phyloP scores from a whole-genome alignment of 129 eudicot genomes.

The Scalesia atractyloides region DNA sequence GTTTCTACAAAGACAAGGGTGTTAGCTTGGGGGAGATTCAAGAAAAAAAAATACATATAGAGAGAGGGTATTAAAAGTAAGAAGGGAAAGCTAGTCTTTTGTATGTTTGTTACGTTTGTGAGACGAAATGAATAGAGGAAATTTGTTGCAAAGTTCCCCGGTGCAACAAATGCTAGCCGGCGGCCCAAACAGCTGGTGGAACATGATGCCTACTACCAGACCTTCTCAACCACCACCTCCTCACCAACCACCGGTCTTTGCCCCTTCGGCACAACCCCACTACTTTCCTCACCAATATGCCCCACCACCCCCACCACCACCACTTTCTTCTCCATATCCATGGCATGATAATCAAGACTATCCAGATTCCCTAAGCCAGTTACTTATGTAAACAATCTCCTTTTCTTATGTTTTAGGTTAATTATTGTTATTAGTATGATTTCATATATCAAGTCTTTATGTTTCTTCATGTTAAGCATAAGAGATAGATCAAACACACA shows the following conservation, averaged over 20 bases:
- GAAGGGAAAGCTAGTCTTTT: slow-evolving; percentile 27
- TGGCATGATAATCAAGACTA: slow-evolving; percentile 55
- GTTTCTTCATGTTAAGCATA: slow-evolving; percentile 11
- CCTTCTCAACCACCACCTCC: slow-evolving; percentile 42
- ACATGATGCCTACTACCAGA: slow-evolving; percentile 43
- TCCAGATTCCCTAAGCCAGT: slow-evolving; percentile 77
- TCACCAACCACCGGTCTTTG: slow-evolving; percentile 34
- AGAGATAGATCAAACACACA: slow-evolving; percentile 4
- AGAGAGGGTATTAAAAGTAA: slow-evolving; percentile 24
- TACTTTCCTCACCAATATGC: slow-evolving; percentile 39
- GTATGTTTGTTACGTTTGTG: slow-evolving; percentile 9
- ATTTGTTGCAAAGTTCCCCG: slow-evolving; percentile 68
- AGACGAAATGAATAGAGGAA: slow-evolving; percentile 65
- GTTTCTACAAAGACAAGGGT: slow-evolving; percentile 52
- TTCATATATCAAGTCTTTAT: not conserved
- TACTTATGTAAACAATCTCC: slow-evolving; percentile 61
- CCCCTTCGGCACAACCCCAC: slow-evolving; percentile 32
- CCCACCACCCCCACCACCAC: slow-evolving; percentile 37
- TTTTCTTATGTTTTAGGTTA: slow-evolving; percentile 14
- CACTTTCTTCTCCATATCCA: slow-evolving; percentile 40
- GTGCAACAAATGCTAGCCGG: slow-evolving; percentile 81
- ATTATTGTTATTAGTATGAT: not conserved
- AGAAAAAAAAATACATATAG: slow-evolving; percentile 24
- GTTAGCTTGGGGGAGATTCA: slow-evolving; percentile 30
- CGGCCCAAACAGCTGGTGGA: slow-evolving; percentile 75